Conservation (phyloP, 2,329 filamentous ascomycete species). For the Xylogone sp. region DNA sequence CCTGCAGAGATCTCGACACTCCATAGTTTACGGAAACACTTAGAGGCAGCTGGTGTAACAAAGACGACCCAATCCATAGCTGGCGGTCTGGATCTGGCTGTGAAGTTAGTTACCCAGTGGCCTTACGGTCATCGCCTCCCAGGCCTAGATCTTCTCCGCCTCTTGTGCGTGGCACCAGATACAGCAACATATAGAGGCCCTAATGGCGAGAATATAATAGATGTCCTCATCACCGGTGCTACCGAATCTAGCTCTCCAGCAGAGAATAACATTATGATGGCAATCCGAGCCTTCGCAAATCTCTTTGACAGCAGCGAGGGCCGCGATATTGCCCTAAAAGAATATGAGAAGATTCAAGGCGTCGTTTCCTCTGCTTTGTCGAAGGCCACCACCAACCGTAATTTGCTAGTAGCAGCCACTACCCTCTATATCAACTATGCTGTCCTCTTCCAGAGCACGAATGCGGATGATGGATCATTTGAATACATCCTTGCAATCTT, state of each 20-base stretch:
- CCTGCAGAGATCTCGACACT: constrained; percentile 65
- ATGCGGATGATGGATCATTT: constrained; percentile 24
- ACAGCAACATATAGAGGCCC: constrained; percentile 58
- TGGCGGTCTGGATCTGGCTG: constrained; percentile 56
- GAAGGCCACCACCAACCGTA: constrained; percentile 67
- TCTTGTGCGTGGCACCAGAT: constrained; percentile 66
- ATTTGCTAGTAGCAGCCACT: constrained; percentile 76
- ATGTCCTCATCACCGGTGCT: constrained; percentile 52
- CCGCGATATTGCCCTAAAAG: constrained; percentile 55
- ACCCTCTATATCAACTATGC: constrained; percentile 84
- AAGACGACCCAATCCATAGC: constrained; percentile 41
- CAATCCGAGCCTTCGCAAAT: constrained; percentile 76
- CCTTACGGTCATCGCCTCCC: constrained; percentile 76
- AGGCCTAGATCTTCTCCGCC: constrained; percentile 82
- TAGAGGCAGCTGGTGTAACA: constrained; percentile 49
- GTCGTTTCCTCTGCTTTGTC: constrained; percentile 58
- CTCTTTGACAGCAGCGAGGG: constrained; percentile 75
- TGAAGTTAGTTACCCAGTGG: constrained; percentile 76
- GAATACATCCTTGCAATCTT: constrained; percentile 44
- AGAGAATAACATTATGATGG: constrained; percentile 85
- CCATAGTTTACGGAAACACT: constrained; percentile 53
- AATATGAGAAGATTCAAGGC: constrained; percentile 46
- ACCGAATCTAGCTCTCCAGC: constrained; percentile 57
- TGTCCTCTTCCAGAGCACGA: constrained; percentile 57
- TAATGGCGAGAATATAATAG: constrained; percentile 53